A percentile compares a stretch with the other conserved stretches of the same genome.
Evolutionary conservation across 495 filamentous ascomycete genomes (phyloP).

Genomic region (Echria macrotheca): DNA sequence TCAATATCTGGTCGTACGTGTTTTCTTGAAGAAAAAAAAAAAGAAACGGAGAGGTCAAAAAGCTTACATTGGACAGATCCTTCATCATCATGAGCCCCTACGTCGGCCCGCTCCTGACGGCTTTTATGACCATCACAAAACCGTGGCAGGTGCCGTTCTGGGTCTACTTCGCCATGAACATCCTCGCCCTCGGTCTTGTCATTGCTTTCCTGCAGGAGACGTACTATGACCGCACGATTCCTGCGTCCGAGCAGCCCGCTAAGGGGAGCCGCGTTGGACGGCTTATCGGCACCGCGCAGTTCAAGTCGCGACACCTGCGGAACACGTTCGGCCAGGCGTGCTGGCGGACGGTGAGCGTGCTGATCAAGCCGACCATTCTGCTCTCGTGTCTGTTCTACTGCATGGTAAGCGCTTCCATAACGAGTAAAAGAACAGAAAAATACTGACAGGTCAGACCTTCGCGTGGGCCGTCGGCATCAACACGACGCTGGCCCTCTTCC

Average conservation of each 20-base stretch:
- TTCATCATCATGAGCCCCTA: slow-evolving; percentile 50
- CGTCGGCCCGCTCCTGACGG: slow-evolving; percentile 53
- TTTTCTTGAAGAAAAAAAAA: no score
- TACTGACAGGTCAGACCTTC: slow-evolving; percentile 39
- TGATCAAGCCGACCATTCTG: slow-evolving; percentile 49
- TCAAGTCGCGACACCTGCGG: slow-evolving; percentile 31
- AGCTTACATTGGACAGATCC: slow-evolving; percentile 15
- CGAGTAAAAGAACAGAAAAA: background rate
- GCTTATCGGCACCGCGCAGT: slow-evolving; percentile 46
- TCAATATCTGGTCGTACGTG: slow-evolving; percentile 53
- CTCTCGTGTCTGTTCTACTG: slow-evolving; percentile 50
- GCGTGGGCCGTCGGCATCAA: slow-evolving; percentile 61
- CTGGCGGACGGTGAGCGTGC: slow-evolving; percentile 39
- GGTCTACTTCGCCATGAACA: slow-evolving; percentile 47
- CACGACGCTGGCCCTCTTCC: slow-evolving; percentile 53
- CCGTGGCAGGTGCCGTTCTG: slow-evolving; percentile 52
- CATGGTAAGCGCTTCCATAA: slow-evolving; percentile 23
- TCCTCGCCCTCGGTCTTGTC: slow-evolving; percentile 42
- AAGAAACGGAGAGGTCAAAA: no score
- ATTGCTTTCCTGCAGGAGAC: slow-evolving; percentile 54
- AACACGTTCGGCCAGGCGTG: slow-evolving; percentile 43
- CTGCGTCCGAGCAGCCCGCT: slow-evolving; percentile 38
- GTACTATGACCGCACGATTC: slow-evolving; percentile 50
- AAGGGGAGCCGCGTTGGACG: slow-evolving; percentile 33
- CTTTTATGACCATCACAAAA: slow-evolving; percentile 49